Conservation (phyloP, 2,329 filamentous ascomycete species). For the Drechmeria coniospora region DNA sequence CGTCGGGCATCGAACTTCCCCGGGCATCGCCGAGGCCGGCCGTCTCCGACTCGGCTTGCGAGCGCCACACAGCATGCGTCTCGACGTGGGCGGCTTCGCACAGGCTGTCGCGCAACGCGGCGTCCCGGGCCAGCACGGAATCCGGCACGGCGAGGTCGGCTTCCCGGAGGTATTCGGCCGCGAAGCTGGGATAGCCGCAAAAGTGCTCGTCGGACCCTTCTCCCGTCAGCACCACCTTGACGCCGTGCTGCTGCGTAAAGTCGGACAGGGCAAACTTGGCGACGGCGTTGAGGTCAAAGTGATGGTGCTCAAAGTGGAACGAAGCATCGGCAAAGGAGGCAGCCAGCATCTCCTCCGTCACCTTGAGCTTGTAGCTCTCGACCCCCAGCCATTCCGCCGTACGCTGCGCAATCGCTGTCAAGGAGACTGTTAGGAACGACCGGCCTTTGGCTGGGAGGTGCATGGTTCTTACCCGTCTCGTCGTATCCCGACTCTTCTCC, state of each 20-base stretch:
- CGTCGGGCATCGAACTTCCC: too few species aligned
- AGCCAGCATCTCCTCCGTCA: conserved; percentile 15
- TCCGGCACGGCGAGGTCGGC: conserved; percentile 23
- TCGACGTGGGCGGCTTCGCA: not conserved
- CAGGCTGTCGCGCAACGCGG: conserved; percentile 1
- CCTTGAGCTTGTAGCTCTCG: conserved; percentile 9
- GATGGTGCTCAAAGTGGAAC: conserved; percentile 17
- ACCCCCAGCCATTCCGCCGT: conserved; percentile 18
- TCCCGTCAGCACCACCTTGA: conserved; percentile 38
- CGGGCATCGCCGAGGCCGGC: too few species aligned
- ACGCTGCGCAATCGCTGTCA: conserved; percentile 14
- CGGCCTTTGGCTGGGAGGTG: not conserved
- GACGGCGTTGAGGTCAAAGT: conserved; percentile 33
- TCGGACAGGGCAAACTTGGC: conserved; percentile 34
- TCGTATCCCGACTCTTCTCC: conserved; percentile 30
- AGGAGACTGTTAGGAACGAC: conserved; percentile 9
- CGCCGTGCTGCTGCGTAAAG: conserved; percentile 25
- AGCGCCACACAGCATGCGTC: too few species aligned
- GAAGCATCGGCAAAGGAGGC: conserved; percentile 13
- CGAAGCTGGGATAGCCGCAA: conserved; percentile 31
- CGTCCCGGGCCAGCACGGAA: conserved; percentile 5
- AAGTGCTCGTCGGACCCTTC: conserved; percentile 40
- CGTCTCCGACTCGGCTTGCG: too few species aligned
- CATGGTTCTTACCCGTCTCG: conserved; percentile 24
- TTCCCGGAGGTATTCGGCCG: conserved; percentile 32